Base-by-base conservation (phyloP, 2,329 filamentous ascomycete genomes). In the Samsoniella hepiali region DNA sequence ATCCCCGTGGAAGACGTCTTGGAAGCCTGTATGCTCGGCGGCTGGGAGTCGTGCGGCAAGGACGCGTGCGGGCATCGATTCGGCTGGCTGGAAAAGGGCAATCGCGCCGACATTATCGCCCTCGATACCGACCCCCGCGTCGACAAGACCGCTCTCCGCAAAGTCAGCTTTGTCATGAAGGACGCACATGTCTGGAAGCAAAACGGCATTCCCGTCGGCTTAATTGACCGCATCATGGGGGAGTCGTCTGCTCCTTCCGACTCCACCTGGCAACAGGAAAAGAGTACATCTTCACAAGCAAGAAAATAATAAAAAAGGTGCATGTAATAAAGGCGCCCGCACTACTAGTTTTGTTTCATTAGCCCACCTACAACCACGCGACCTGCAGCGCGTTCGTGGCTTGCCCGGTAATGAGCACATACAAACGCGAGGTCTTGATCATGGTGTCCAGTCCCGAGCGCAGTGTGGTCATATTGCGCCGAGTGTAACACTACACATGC, bases 121-220 rank as follows among this genome's bases (percentile, higher is more conserved):
- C 64, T 85, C 11, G 73, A 78, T 2, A 71, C 75, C 0, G 79
- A 84, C 66, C 77, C 79, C 3, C 72, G 73, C 32, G 65, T 72
- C 27, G 79, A 83, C 61, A 42, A 69, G 1, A 66, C 69, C 27
- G 78, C 78, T 2, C 64, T 86, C 36, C 75, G 82, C 59, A 77
- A 75, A 63, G 79, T 85, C 1, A 74, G 70, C 59, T 84, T 84
- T 69, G 83, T 85, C 22, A 85, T 86, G 82, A 86, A 85, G 69
- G 82, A 86, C 67, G 82, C 76, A 1, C 75, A 68, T 56, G 73
- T 84, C 9, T 84, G 80, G 76, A 84, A 83, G 68, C 62, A 67
- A 44, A 69, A 72, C 6, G 72, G 75, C 3, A 49, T 66, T 17
- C 65, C 63, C 44, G 58, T 58, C 47, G 58, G 63, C 42, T 64